phyloP scores from a whole-genome alignment of 192 early-diverging fungal species.

The Dissophora ornata region DNA sequence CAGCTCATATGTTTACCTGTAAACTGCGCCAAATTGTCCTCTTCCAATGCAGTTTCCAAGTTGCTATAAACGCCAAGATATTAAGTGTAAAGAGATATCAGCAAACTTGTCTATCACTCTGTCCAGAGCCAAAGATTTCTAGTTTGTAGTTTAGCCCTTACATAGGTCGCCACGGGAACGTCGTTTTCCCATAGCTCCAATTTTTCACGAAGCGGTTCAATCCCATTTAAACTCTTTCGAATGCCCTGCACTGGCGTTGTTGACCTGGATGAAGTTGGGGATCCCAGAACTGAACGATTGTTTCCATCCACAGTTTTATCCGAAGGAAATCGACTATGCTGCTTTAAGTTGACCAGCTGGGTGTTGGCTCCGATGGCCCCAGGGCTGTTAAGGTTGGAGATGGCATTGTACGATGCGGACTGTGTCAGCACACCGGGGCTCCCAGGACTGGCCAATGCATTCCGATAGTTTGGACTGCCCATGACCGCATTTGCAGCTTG shows the following conservation, averaged over 20 bases:
- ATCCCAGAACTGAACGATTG: conserved; percentile 3
- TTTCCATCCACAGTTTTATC: conserved; percentile 26
- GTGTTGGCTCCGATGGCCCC: background rate
- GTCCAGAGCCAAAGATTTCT: too few species aligned
- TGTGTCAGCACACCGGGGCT: conserved; percentile 36
- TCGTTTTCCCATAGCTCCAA: conserved; percentile 53
- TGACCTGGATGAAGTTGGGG: conserved; percentile 25
- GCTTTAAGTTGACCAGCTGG: conserved; percentile 11
- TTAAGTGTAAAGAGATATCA: background rate
- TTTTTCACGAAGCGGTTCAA: conserved; percentile 30
- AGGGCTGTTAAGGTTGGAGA: conserved; percentile 19
- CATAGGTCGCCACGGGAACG: conserved; percentile 58
- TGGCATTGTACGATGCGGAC: conserved; percentile 31
- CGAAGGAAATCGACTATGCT: conserved; percentile 28
- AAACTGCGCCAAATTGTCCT: conserved; percentile 92
- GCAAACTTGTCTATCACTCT: too few species aligned
- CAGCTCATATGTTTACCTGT: too few species aligned
- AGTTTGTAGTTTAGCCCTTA: conserved; percentile 31
- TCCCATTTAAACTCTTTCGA: conserved; percentile 19
- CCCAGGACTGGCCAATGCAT: conserved; percentile 17
- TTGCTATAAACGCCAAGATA: conserved; percentile 58
- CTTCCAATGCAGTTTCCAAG: conserved; percentile 91
- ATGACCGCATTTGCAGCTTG: conserved; percentile 45
- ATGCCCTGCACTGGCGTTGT: conserved; percentile 40
- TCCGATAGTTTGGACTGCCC: conserved; percentile 18